Percentiles rank a stretch among this genome's conserved stretches.
Conservation (phyloP, 2,329 filamentous ascomycete species). For the Colletotrichum ledebouriae region DNA sequence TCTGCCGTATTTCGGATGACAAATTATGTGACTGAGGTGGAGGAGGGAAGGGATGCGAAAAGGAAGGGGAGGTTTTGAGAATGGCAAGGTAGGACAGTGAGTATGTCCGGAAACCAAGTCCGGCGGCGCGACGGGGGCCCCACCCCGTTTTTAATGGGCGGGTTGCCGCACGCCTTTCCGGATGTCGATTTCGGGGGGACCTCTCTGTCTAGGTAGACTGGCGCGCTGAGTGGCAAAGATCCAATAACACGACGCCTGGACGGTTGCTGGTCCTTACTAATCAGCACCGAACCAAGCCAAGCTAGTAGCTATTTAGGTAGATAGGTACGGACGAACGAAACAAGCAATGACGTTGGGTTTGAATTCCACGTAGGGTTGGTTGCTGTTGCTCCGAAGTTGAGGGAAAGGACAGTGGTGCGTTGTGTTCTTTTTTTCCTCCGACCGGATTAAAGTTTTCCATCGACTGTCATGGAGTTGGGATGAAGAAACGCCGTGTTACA, state of each 20-base stretch:
- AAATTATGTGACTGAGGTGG: neutral
- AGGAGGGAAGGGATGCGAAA: neutral
- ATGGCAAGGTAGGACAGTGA: slow-evolving; percentile 17
- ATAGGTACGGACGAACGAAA: neutral
- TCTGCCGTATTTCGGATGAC: slow-evolving; percentile 22
- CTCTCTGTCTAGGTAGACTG: neutral
- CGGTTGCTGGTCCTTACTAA: slow-evolving; percentile 2
- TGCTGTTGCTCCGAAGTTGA: neutral
- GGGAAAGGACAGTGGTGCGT: neutral
- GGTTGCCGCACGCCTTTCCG: slow-evolving; percentile 29
- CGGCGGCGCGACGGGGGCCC: slow-evolving; percentile 21
- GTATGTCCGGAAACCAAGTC: slow-evolving; percentile 24
- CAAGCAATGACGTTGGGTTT: neutral
- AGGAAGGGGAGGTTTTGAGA: slow-evolving; percentile 1
- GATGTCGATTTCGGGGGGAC: slow-evolving; percentile 29
- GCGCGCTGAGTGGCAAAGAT: slow-evolving; percentile 22
- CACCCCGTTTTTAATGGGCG: slow-evolving; percentile 14
- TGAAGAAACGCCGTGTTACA: neutral
- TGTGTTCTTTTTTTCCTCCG: neutral
- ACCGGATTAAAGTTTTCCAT: slow-evolving; percentile 12
- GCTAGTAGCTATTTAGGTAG: no score
- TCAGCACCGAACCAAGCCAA: slow-evolving; percentile 3
- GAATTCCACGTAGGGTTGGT: neutral
- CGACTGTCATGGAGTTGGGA: slow-evolving; percentile 10
- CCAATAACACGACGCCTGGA: slow-evolving; percentile 1